Evolutionary conservation across 2,329 filamentous ascomycete species (phyloP), one percentile per base, ranked within the genome.

Genomic region (Sclerotinia nivalis): DNA sequence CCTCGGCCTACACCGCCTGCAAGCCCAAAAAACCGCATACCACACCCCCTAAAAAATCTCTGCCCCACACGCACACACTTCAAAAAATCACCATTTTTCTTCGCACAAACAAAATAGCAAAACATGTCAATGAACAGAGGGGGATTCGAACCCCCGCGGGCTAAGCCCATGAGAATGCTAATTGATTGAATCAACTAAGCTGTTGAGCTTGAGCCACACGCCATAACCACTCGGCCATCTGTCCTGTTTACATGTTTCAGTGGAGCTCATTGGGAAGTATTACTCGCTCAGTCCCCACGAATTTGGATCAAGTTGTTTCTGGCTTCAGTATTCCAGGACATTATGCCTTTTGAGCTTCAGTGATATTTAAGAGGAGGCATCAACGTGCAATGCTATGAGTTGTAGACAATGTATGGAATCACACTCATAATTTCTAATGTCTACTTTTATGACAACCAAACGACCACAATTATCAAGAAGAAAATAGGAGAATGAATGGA

Each of bases 211-310:
- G 66, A 68, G 66, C 64, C 66, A 68, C 66, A 68, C 66, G 66
- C 66, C 66, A 62, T 68, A 68, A 68, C 66, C 66, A 68, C 66
- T 68, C 66, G 66, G 66, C 66, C 66, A 68, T 68, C 66, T 68
- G 67, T 69, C 67, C 58, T 18, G 2, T 12, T 37, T 37, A 13
- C 4, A n/a, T 52, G 7, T 1, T 0, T 0, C 1, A 2, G 31
- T 20, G 13, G 28, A 28, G 60, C 25, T 20, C 2, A 8, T 34
- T 45, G 37, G 0, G 22, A 1, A 18, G 43, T 52, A 50, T 28
- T 1, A 7, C 2, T 2, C 31, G 1, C 1, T 54, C 1, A 25
- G 9, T 12, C 8, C 0, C 1, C 13, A 5, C 37, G 1, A 13
- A 20, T 40, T 1, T 25, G 15, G 15, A 40, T 9, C 7, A 28